Conservation (phyloP, 768 basidiomycete species). For the Zangia roseola region DNA sequence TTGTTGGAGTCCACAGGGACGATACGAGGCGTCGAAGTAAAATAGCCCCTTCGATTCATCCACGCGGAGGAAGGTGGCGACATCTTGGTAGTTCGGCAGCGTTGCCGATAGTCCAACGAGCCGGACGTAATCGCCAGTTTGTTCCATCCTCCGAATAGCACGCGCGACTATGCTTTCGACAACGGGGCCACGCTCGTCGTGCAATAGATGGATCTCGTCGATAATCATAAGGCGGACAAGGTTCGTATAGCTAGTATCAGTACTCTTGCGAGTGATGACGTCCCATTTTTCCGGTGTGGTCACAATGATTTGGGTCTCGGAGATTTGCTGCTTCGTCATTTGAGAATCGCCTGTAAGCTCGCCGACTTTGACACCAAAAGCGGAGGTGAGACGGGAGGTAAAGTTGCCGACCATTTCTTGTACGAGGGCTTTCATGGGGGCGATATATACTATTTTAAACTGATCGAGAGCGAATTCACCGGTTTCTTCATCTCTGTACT, state of each 20-base stretch:
- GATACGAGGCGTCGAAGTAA: constrained; percentile 93
- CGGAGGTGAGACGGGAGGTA: constrained; percentile 57
- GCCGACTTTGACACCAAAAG: constrained; percentile 80
- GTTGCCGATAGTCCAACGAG: constrained; percentile 96
- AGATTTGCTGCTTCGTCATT: constrained; percentile 96
- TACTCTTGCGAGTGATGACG: constrained; percentile 97
- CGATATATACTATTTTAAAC: constrained; percentile 97
- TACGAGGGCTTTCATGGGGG: constrained; percentile 98
- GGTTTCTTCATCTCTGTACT: constrained; percentile 80
- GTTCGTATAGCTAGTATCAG: constrained; percentile 95
- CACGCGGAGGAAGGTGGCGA: constrained; percentile 94
- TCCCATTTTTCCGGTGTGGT: constrained; percentile 99
- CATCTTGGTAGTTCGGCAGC: constrained; percentile 97
- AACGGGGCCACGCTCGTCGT: constrained; percentile 98
- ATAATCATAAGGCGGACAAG: constrained; percentile 95
- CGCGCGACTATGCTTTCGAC: constrained; percentile 88
- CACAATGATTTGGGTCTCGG: constrained; percentile 97
- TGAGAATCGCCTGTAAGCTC: constrained; percentile 97
- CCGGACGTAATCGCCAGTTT: constrained; percentile 89
- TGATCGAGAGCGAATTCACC: constrained; percentile 80
- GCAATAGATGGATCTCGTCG: constrained; percentile 96
- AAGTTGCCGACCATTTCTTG: constrained; percentile 99
- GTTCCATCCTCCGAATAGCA: constrained; percentile 92
- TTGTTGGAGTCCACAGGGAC: constrained; percentile 93
- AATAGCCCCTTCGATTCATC: constrained; percentile 91